Evolutionary conservation across 495 filamentous ascomycete species (phyloP), one percentile per base, ranked within the genome.

Genomic region (Diplogelasinospora grovesii): DNA sequence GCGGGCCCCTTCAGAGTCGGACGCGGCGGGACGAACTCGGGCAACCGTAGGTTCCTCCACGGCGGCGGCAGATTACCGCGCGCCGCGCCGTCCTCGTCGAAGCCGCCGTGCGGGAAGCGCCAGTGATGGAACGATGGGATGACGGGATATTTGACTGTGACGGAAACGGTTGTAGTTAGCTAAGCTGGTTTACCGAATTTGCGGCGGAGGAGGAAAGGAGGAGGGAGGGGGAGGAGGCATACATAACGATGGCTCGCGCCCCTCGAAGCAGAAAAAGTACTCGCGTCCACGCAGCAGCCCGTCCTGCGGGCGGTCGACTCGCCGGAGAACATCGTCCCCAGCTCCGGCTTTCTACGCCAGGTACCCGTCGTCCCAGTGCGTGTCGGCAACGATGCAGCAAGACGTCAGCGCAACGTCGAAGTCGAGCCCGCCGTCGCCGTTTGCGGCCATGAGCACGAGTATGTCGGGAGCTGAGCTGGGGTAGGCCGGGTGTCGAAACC

Each of bases 111-210:
- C 5, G 47, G 47, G 32, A 46, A 50, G 10, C 47, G 42, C 47
- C 47, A 50, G 32, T 50, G 47, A 25, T 50, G 19, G 32, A 50
- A 46, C n/a, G 41, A 45, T 14, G 47, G 47, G 13, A 50, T 23
- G 14, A 45, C 44, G 22, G 46, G 46, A 15, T 41, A 41, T 41
- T 41, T 41, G 16, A 9, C 38, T 41, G 27, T 3, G 20, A 13
- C 38, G 14, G 16, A 22, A 22, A 13, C 28, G 5, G n/a, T 14
- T 13, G 16, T 28, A 28, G 38, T 41, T 13, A 41, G 38, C 38
- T 14, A 18, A 19, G 36, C n/a, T 8, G 10, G 22, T 21, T n/a
- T n/a, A n/a, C n/a, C n/a, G n/a, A n/a, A n/a, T n/a, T n/a, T n/a
- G n/a, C n/a, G n/a, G n/a, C n/a, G n/a, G n/a, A n/a, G n/a, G n/a